Percentiles rank a stretch among this genome's conserved stretches.
Conservation (phyloP, 139 green algal genomes). For the Desmodesmus armatus region DNA sequence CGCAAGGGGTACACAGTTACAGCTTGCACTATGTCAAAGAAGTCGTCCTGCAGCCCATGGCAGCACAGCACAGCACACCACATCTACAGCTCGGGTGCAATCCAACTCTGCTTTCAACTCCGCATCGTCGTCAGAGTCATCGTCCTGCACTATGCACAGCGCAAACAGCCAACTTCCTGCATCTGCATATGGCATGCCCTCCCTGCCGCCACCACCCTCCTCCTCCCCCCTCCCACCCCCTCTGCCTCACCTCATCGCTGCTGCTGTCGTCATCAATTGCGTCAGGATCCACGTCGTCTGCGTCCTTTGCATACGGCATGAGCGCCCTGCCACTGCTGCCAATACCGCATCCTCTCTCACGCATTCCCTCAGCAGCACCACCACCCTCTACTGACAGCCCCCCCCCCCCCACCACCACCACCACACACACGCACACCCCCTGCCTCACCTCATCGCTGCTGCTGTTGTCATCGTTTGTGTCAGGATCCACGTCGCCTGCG, state of each 20-base stretch:
- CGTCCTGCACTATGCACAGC: too few species aligned
- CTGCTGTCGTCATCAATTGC: conserved; percentile 56
- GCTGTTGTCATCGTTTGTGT: conserved; percentile 55
- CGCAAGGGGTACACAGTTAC: too few species aligned
- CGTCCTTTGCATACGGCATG: conserved; percentile 83
- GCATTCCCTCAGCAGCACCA: too few species aligned
- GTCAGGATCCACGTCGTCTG: conserved; percentile 80
- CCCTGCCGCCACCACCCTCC: not conserved
- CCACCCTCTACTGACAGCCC: too few species aligned
- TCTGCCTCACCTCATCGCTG: conserved; percentile 65
- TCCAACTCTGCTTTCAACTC: conserved; percentile 95
- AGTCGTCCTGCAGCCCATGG: too few species aligned
- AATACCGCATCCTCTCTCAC: too few species aligned
- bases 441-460: conserved; percentile 67
- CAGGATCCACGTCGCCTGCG: conserved; percentile 82
- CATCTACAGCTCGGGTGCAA: conserved; percentile 94
- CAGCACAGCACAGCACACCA: too few species aligned
- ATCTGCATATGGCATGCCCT: not conserved
- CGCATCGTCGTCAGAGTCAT: conserved; percentile 88
- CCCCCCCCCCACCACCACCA: too few species aligned
- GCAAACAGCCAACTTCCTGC: not conserved
- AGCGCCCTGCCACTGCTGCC: conserved; percentile 63
- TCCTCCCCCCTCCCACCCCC: not conserved
- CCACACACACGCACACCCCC: too few species aligned
- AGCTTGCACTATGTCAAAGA: too few species aligned